Evolutionary conservation across 1,139 yeast species (phyloP).

Genomic region (Hansenula anomala): DNA sequence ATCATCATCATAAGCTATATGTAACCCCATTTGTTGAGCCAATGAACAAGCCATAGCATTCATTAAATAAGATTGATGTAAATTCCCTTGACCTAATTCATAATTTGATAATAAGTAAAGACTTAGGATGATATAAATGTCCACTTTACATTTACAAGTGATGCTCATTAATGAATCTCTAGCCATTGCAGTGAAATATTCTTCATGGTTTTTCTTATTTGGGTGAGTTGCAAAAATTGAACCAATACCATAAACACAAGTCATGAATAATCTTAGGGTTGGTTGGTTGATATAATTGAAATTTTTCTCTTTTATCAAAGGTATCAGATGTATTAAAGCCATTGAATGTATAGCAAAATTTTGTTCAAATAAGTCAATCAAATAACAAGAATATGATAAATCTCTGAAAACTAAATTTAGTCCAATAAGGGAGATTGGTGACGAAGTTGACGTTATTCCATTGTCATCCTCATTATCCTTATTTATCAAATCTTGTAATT

Average conservation of each 20-base stretch:
- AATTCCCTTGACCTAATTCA: conserved; percentile 23
- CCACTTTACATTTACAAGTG: conserved; percentile 19
- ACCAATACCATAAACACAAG: conserved; percentile 20
- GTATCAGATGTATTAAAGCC: conserved; percentile 8
- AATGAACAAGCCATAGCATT: conserved; percentile 25
- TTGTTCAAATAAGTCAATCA: conserved; percentile 15
- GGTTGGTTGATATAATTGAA: conserved; percentile 13
- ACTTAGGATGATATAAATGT: conserved; percentile 19
- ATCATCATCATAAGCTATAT: conserved; percentile 22
- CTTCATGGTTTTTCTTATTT: conserved; percentile 7
- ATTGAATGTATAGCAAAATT: conserved; percentile 15
- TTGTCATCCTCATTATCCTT: not conserved
- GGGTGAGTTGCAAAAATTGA: conserved; percentile 17
- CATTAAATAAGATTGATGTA: conserved; percentile 24
- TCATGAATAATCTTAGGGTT: conserved; percentile 19
- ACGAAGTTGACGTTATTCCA: conserved; percentile 1
- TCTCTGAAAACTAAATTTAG: conserved; percentile 13
- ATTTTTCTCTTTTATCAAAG: conserved; percentile 9
- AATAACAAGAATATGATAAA: conserved; percentile 10
- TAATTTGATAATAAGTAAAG: conserved; percentile 23
- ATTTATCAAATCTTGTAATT: conserved; percentile 4
- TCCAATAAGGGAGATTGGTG: conserved; percentile 16
- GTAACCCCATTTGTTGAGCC: conserved; percentile 27
- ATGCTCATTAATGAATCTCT: conserved; percentile 16
- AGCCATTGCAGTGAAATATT: conserved; percentile 20